Percentiles rank a stretch among this genome's conserved stretches.
Evolutionary conservation across 139 green algal species (phyloP).

Genomic region (Desmodesmus armatus): DNA sequence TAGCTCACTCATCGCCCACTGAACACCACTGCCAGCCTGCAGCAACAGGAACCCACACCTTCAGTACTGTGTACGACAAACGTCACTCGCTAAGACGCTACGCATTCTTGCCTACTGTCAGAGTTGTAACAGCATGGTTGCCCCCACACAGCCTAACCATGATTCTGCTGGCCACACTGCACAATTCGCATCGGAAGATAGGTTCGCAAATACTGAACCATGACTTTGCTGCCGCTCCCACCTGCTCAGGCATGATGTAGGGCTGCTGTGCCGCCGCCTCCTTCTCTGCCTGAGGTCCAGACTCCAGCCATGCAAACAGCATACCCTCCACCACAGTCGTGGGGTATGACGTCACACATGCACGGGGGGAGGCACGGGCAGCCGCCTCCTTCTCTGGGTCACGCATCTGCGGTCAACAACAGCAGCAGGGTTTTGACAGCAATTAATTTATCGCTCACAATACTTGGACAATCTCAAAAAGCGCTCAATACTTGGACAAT

Average conservation of each 20-base stretch:
- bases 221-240: too few relatives aligned
- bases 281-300: constrained; percentile 27
- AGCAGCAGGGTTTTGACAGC: not conserved
- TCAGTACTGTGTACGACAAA: too few relatives aligned
- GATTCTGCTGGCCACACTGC: not conserved
- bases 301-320: constrained; percentile 54
- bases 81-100: too few relatives aligned
- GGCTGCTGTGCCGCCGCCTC: constrained; percentile 26
- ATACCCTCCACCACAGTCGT: constrained; percentile 22
- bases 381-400: constrained; percentile 29
- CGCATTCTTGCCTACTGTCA: too few relatives aligned
- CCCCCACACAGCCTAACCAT: too few relatives aligned
- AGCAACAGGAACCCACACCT: too few relatives aligned
- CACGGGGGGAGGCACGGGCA: constrained; percentile 22
- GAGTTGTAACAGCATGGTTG: too few relatives aligned
- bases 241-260: constrained; percentile 25
- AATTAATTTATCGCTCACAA: too few relatives aligned
- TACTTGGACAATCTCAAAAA: too few relatives aligned
- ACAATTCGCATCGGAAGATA: too few relatives aligned
- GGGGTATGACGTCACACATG: constrained; percentile 50
- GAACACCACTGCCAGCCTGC: not conserved
- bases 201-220: too few relatives aligned
- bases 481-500: too few relatives aligned
- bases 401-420: constrained; percentile 36
- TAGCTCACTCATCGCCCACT: constrained; percentile 21